Evolutionary conservation across 2,329 filamentous ascomycete species (phyloP).

Genomic region (Ascochyta viciae-villosae): DNA sequence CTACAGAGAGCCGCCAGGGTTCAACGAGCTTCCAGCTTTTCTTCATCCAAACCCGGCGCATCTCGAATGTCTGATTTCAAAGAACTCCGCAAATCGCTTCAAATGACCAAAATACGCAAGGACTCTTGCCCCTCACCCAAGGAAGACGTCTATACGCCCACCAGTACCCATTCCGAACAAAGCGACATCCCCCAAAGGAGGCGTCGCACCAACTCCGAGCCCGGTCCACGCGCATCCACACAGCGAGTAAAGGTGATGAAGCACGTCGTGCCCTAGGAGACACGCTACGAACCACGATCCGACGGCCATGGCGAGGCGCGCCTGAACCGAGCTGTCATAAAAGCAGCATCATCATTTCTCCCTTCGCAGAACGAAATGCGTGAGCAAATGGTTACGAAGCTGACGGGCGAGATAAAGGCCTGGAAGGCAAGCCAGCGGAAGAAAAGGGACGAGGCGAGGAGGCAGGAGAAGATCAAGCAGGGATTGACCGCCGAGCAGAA

Average conservation of each 20-base stretch:
- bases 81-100: neutral
- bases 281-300: conserved; percentile 4
- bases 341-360: neutral
- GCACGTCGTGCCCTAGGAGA: neutral
- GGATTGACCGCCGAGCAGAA: neutral
- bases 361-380: neutral
- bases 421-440: neutral
- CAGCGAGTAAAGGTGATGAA: neutral
- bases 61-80: neutral
- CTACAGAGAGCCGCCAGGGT: neutral
- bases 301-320: neutral
- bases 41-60: neutral
- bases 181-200: neutral
- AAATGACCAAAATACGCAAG: conserved; percentile 4
- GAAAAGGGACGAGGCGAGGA: neutral
- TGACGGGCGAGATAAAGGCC: neutral
- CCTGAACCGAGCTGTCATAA: conserved; percentile 3
- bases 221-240: neutral
- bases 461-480: neutral
- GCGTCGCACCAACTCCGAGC: neutral
- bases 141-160: neutral
- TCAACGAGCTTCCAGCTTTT: neutral
- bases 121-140: neutral
- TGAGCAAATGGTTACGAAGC: neutral
- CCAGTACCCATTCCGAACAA: neutral